These are phyloP conservation scores for Vigna angularis DNA, from an alignment of 306 rosid species.

Conservation along the genomic window DNA sequence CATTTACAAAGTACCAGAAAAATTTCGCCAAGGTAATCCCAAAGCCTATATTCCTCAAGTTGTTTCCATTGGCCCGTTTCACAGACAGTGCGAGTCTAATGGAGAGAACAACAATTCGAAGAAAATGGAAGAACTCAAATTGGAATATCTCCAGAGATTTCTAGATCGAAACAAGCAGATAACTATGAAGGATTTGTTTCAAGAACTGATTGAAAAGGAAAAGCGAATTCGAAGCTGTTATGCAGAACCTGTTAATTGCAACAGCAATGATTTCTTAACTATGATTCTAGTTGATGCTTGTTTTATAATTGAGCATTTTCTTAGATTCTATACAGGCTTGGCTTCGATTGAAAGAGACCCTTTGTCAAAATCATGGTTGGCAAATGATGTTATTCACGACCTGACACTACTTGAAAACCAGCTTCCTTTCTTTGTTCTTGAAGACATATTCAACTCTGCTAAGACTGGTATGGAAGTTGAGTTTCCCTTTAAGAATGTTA, in stretches of 20 bases:
- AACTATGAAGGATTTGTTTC: neutral
- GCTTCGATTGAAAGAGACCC: neutral
- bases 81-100: neutral
- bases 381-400: neutral
- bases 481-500: neutral
- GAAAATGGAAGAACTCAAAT: neutral
- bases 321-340: neutral
- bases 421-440: neutral
- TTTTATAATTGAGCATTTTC: constrained; percentile 38
- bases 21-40: neutral
- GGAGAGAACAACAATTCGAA: neutral
- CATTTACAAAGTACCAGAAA: neutral
- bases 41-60: neutral
- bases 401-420: neutral
- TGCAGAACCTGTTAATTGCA: neutral
- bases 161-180: neutral
- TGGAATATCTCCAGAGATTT: constrained; percentile 8
- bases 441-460: neutral
- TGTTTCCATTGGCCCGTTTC: neutral
- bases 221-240: neutral
- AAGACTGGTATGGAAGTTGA: neutral
- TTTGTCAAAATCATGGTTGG: neutral
- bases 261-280: constrained; percentile 12
- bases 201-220: neutral
- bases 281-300: constrained; percentile 38